phyloP scores from a whole-genome alignment of 306 rosid species.

The Betula pendula region DNA sequence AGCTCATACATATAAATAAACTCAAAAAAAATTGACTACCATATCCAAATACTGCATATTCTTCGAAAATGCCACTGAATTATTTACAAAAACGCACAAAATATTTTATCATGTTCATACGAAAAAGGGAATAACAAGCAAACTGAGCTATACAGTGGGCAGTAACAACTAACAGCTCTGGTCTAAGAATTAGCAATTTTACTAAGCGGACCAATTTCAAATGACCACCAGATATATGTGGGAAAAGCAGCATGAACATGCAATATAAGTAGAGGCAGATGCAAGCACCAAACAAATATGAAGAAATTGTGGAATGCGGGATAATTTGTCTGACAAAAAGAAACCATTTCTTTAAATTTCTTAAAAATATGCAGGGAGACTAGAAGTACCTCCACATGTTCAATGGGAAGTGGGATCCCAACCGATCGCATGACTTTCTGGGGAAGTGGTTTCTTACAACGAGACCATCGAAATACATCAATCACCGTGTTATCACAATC shows the following conservation, averaged over 20 bases:
- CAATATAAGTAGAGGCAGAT: not conserved
- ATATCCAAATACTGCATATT: too few species aligned
- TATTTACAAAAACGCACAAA: too few species aligned
- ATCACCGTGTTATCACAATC: slow-evolving; percentile 57
- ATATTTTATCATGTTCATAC: not conserved
- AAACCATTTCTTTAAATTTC: not conserved
- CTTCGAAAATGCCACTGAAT: too few species aligned
- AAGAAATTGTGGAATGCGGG: not conserved
- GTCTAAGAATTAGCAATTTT: not conserved
- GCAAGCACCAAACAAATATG: not conserved
- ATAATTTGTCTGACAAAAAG: not conserved
- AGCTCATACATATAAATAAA: too few species aligned
- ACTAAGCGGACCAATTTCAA: not conserved
- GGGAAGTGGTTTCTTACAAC: slow-evolving; percentile 84
- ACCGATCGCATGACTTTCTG: slow-evolving; percentile 75
- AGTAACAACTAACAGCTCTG: not conserved
- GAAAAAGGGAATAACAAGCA: not conserved
- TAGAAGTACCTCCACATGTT: slow-evolving; percentile 72
- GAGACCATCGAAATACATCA: slow-evolving; percentile 91
- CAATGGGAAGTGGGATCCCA: slow-evolving; percentile 87
- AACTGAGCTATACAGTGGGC: too few species aligned
- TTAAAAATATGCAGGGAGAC: not conserved
- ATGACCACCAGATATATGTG: not conserved
- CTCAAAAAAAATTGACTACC: too few species aligned
- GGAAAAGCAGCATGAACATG: not conserved